Conservation (phyloP, 108 stramenopile species). For the Discostella stelligeroides region DNA sequence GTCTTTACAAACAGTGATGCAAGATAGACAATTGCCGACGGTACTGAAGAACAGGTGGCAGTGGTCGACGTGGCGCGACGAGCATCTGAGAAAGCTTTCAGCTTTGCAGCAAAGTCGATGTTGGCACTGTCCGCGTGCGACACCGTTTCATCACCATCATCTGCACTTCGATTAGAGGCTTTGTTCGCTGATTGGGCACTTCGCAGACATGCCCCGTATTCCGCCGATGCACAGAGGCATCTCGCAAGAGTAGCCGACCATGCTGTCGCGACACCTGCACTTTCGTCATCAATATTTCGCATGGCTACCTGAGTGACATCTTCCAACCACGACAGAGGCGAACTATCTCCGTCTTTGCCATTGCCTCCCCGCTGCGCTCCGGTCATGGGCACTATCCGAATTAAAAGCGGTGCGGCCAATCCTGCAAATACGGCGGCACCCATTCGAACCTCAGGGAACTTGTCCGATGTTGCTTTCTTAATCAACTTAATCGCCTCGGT, state of each 20-base stretch:
- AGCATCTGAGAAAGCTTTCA: constrained; percentile 51
- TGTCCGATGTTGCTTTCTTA: constrained; percentile 65
- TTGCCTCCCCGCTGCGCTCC: constrained; percentile 14
- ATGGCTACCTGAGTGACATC: constrained; percentile 66
- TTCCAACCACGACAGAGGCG: constrained; percentile 59
- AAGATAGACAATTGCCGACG: constrained; percentile 56
- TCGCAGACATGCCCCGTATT: constrained; percentile 43
- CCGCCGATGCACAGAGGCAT: constrained; percentile 72
- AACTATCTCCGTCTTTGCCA: constrained; percentile 28
- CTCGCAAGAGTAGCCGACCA: constrained; percentile 81
- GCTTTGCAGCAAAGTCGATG: constrained; percentile 49
- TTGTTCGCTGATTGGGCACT: constrained; percentile 46
- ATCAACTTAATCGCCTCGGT: constrained; percentile 70
- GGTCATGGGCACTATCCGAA: constrained; percentile 46
- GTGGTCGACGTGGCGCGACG: constrained; percentile 39
- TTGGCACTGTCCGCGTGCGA: constrained; percentile 9
- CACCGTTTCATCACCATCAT: constrained; percentile 40
- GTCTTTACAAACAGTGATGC: constrained; percentile 74
- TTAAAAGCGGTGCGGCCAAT: constrained; percentile 64
- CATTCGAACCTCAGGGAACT: constrained; percentile 77
- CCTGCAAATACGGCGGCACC: constrained; percentile 63
- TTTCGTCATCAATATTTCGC: constrained; percentile 84
- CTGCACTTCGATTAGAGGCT: constrained; percentile 45
- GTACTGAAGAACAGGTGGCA: constrained; percentile 52
- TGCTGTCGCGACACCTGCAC: constrained; percentile 56